phyloP scores from a whole-genome alignment of 2,329 filamentous ascomycete genomes.

The Nemania sp. region DNA sequence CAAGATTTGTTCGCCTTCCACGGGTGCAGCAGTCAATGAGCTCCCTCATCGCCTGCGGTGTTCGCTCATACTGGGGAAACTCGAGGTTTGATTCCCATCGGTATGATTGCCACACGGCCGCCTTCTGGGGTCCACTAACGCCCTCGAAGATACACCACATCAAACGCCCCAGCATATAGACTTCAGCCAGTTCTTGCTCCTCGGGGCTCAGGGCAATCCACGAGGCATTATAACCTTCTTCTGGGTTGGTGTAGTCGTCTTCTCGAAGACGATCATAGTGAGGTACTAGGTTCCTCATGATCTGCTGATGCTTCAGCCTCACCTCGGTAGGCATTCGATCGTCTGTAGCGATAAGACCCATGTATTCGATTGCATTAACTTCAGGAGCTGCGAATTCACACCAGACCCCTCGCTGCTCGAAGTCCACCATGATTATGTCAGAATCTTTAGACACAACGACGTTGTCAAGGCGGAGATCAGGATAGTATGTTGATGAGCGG shows the following conservation, averaged over 20 bases:
- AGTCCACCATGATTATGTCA: slow-evolving; percentile 61
- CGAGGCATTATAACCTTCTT: slow-evolving; percentile 56
- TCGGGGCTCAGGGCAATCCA: slow-evolving; percentile 56
- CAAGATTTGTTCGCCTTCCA: slow-evolving; percentile 51
- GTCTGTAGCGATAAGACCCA: slow-evolving; percentile 56
- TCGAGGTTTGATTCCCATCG: slow-evolving; percentile 57
- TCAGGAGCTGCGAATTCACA: slow-evolving; percentile 64
- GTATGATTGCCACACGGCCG: slow-evolving; percentile 63
- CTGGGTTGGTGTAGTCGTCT: slow-evolving; percentile 53
- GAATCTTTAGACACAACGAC: slow-evolving; percentile 53
- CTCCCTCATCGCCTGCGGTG: slow-evolving; percentile 48
- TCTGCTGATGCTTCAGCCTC: slow-evolving; percentile 45
- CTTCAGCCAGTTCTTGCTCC: slow-evolving; percentile 61
- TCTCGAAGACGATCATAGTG: slow-evolving; percentile 48
- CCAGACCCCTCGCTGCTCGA: slow-evolving; percentile 66
- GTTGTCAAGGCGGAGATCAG: slow-evolving; percentile 63
- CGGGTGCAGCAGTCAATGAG: slow-evolving; percentile 58
- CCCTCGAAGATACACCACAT: slow-evolving; percentile 67
- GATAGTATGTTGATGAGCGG: slow-evolving; percentile 54
- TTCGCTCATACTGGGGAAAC: slow-evolving; percentile 56
- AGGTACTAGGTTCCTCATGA: slow-evolving; percentile 50
- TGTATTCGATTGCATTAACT: slow-evolving; percentile 61
- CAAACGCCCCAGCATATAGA: slow-evolving; percentile 64
- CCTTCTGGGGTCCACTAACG: slow-evolving; percentile 59
- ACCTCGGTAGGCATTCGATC: slow-evolving; percentile 48